phyloP scores from a whole-genome alignment of 352 stramenopile species.

The Pythium periplocum region DNA sequence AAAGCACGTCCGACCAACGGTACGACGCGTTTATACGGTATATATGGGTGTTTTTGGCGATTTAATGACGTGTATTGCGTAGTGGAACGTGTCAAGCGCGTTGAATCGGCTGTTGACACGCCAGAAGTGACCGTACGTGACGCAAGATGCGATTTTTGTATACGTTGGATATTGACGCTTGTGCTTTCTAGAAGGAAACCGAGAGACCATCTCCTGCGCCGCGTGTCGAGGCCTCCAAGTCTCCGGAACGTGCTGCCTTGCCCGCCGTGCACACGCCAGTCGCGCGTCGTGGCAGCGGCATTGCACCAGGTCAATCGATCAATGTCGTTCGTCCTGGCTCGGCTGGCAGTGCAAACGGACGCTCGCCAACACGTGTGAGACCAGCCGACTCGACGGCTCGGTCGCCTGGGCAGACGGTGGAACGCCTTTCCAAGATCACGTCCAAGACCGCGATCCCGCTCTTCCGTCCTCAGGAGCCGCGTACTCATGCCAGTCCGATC shows the following conservation, averaged over 20 bases:
- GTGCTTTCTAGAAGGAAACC: background rate
- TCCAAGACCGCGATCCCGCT: conserved; percentile 24
- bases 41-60: conserved; percentile 4
- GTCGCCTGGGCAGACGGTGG: conserved; percentile 13
- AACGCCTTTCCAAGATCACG: conserved; percentile 64
- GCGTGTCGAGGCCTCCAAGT: too few species aligned
- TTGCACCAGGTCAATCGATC: too few species aligned
- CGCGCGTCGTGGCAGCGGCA: too few species aligned
- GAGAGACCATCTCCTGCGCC: background rate
- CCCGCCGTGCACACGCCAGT: too few species aligned
- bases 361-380: too few species aligned
- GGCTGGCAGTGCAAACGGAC: too few species aligned
- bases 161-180: too few species aligned
- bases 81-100: conserved; percentile 18
- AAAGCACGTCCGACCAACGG: conserved; percentile 57
- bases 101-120: conserved; percentile 1
- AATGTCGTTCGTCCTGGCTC: too few species aligned
- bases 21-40: conserved; percentile 6
- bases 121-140: background rate
- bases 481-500: conserved; percentile 37
- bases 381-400: too few species aligned
- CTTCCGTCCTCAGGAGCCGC: conserved; percentile 16
- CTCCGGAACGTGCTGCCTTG: too few species aligned
- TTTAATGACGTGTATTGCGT: background rate
- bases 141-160: too few species aligned